phyloP scores from a whole-genome alignment of 1,284 basidiomycete genomes.

The Laetiporus sulphureus region DNA sequence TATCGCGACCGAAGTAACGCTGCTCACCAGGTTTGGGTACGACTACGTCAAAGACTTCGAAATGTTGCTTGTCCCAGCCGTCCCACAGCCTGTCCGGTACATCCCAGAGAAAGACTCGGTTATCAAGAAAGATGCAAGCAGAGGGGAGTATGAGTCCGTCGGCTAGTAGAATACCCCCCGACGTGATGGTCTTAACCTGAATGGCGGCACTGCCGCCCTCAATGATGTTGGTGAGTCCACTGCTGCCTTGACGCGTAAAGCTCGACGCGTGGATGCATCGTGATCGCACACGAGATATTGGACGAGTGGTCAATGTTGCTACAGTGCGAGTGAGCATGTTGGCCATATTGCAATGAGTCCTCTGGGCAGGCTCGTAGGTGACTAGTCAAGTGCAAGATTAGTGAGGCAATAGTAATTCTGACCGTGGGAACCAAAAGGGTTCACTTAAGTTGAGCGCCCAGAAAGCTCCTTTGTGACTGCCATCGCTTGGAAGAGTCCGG shows the following conservation, averaged over 20 bases:
- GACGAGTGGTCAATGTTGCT: not conserved
- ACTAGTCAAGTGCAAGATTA: too few species aligned
- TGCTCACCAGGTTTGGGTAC: slow-evolving; percentile 80
- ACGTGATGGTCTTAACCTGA: slow-evolving; percentile 58
- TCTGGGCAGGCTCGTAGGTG: too few species aligned
- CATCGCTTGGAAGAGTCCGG: too few species aligned
- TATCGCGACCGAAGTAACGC: not conserved
- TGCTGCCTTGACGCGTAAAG: slow-evolving; percentile 11
- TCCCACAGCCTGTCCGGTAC: slow-evolving; percentile 57
- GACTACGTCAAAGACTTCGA: slow-evolving; percentile 76
- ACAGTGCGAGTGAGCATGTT: slow-evolving; percentile 4
- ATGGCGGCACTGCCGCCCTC: slow-evolving; percentile 62
- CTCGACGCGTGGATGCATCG: slow-evolving; percentile 13
- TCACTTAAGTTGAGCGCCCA: too few species aligned
- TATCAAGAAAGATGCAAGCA: slow-evolving; percentile 80
- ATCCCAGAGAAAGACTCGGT: slow-evolving; percentile 88
- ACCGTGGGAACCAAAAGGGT: too few species aligned
- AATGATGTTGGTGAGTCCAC: slow-evolving; percentile 60
- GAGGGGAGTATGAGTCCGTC: slow-evolving; percentile 77
- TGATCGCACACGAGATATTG: slow-evolving; percentile 1
- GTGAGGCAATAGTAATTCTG: too few species aligned
- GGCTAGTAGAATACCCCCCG: slow-evolving; percentile 55
- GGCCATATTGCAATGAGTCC: too few species aligned
- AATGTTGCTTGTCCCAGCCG: slow-evolving; percentile 69
- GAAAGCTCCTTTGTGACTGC: too few species aligned